Conservation (phyloP, 1,284 basidiomycete species). For the Taiwanofungus camphoratus region DNA sequence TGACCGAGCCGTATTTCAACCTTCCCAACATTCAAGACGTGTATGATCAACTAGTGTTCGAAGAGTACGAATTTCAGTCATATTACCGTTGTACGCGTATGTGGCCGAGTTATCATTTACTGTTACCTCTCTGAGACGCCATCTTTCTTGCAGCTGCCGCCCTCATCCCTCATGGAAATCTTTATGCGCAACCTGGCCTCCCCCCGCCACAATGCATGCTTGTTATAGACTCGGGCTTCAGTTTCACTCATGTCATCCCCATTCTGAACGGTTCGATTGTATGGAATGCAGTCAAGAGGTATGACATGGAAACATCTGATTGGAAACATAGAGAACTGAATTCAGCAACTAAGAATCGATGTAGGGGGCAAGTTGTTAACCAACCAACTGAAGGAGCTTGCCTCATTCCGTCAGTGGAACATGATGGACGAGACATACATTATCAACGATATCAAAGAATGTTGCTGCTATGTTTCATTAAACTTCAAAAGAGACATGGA, state of each 20-base stretch:
- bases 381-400: conserved; percentile 89
- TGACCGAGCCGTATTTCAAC: conserved; percentile 94
- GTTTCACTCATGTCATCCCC: conserved; percentile 90
- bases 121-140: conserved; percentile 11
- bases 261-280: conserved; percentile 69
- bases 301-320: conserved; percentile 15
- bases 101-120: conserved; percentile 25
- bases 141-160: conserved; percentile 57
- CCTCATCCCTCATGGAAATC: conserved; percentile 63
- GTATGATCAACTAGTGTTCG: conserved; percentile 92
- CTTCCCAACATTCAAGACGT: conserved; percentile 86
- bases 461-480: conserved; percentile 82
- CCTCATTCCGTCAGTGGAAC: conserved; percentile 95
- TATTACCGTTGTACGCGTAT: conserved; percentile 79
- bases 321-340: conserved; percentile 2
- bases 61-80: conserved; percentile 90
- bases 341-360: conserved; percentile 59
- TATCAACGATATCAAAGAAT: conserved; percentile 86
- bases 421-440: conserved; percentile 96
- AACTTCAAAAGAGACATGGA: conserved; percentile 74
- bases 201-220: conserved; percentile 73
- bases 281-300: conserved; percentile 82
- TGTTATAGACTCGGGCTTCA: conserved; percentile 88
- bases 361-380: conserved; percentile 93
- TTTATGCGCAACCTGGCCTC: conserved; percentile 45